phyloP scores from a whole-genome alignment of 768 basidiomycete species.

The Tylopilus subfusipes region DNA sequence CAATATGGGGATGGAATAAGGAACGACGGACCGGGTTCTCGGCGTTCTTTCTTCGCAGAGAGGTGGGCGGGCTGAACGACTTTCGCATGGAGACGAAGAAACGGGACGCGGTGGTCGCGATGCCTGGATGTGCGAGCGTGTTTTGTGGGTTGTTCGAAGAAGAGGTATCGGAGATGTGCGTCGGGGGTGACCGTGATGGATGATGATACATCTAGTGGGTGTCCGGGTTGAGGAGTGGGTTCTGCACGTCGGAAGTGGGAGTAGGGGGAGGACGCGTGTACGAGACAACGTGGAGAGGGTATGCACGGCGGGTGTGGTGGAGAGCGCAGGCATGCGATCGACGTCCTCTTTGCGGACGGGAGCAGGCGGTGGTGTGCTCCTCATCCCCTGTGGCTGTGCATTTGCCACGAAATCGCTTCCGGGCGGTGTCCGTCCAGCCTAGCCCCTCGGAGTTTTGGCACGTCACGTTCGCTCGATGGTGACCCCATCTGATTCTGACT shows the following conservation, averaged over 20 bases:
- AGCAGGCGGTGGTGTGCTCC: too few species aligned
- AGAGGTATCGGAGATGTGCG: slow-evolving; percentile 8
- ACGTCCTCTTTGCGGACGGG: background rate
- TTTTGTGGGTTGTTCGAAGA: background rate
- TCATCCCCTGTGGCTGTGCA: slow-evolving; percentile 11
- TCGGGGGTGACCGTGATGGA: slow-evolving; percentile 14
- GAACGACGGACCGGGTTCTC: slow-evolving; percentile 18
- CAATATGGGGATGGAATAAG: background rate
- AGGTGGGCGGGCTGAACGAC: slow-evolving; percentile 21
- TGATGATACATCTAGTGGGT: slow-evolving; percentile 16
- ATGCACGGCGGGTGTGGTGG: background rate
- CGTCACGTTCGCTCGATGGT: background rate
- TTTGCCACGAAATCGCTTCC: background rate
- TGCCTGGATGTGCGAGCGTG: slow-evolving; percentile 5
- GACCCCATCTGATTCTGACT: too few species aligned
- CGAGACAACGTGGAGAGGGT: slow-evolving; percentile 1
- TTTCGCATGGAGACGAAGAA: slow-evolving; percentile 31
- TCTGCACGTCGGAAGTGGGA: background rate
- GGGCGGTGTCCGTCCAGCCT: too few species aligned
- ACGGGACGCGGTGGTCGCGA: slow-evolving; percentile 25
- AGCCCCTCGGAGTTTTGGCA: too few species aligned
- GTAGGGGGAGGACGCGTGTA: background rate
- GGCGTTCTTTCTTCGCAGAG: slow-evolving; percentile 20
- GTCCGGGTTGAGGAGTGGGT: background rate
- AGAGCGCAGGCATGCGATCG: slow-evolving; percentile 8